A percentile compares a stretch with the other conserved stretches of the same genome.
phyloP scores from a whole-genome alignment of 495 filamentous ascomycete genomes.

The Apodospora peruviana region DNA sequence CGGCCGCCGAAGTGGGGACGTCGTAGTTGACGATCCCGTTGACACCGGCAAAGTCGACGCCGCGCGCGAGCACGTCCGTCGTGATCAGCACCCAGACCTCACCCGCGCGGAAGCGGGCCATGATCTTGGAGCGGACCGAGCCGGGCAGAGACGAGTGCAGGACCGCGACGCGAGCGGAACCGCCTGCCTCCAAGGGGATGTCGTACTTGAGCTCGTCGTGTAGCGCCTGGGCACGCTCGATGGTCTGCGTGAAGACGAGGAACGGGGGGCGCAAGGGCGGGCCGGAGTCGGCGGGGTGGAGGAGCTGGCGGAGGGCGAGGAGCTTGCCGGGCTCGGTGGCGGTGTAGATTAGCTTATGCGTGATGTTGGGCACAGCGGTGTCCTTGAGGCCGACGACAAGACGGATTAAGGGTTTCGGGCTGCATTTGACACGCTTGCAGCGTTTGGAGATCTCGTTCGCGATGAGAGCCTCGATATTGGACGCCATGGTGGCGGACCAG shows the following conservation, averaged over 20 bases:
- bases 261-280: constrained; percentile 77
- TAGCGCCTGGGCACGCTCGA: constrained; percentile 79
- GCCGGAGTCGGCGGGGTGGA: constrained; percentile 62
- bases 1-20: constrained; percentile 78
- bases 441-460: constrained; percentile 46
- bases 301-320: constrained; percentile 81
- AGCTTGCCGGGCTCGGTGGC: constrained; percentile 92
- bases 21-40: constrained; percentile 97
- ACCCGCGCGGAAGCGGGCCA: constrained; percentile 83
- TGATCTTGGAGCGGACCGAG: constrained; percentile 65
- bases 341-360: constrained; percentile 83
- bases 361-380: constrained; percentile 84
- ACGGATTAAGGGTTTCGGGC: constrained; percentile 58
- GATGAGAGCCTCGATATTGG: constrained; percentile 77
- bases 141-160: constrained; percentile 85
- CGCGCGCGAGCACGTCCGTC: constrained; percentile 84
- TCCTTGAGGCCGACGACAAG: constrained; percentile 93
- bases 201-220: constrained; percentile 91
- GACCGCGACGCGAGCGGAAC: constrained; percentile 78
- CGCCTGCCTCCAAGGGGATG: constrained; percentile 81
- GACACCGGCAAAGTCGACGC: constrained; percentile 87
- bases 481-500: constrained; percentile 97
- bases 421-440: constrained; percentile 43
- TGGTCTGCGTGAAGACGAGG: constrained; percentile 91
- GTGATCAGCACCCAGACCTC: constrained; percentile 96